Evolutionary conservation across 208 protist genomes (phyloP), one percentile per base, ranked within the genome.

Genomic region (Trypanosoma avium): DNA sequence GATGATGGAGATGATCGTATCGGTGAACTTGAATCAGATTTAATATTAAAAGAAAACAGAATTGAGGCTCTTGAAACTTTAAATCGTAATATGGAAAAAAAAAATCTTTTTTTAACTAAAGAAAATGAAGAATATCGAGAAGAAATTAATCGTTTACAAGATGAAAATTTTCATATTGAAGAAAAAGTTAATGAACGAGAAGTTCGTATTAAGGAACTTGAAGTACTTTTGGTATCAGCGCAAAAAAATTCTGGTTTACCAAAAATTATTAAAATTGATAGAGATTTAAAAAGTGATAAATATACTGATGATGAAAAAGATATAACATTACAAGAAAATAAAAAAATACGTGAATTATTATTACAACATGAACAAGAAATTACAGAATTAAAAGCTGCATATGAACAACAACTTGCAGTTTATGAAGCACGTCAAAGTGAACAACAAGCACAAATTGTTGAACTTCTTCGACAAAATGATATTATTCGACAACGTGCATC

Each of bases 41-140:
- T 63, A 21, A 40, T 32, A 17, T 48, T 29, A n/a, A 62, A 64
- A 27, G 38, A 57, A 15, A 36, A n/a, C 13, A 26, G 27, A 27
- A 71, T 71, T 33, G 22, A 71, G 17, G n/a, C 38, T 30, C 38
- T 65, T 32, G 58, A 71, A 52, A 53, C 22, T 19, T 27, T 61
- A 24, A 70, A 64, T 46, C 8, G n/a, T 42, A 54, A 42, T 56
- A n/a, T 67, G 15, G 56, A 21, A 4, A 61, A 67, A 26, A 70
- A 57, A 50, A 67, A 62, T 61, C 27, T 15, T 27, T 19, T 45
- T 24, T n/a, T 62, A 55, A 35, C 24, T 21, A 68, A 63, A 33
- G 74, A 82, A 53, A 84, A 82, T 40, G 77, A 85, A 22, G 27
- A 56, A 7, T 46, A 84, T 61, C 70, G 73, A 15, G 71, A 90